These are phyloP conservation scores for Pugionium cornutum DNA, from an alignment of 345 rosid species.

Conservation along the genomic window DNA sequence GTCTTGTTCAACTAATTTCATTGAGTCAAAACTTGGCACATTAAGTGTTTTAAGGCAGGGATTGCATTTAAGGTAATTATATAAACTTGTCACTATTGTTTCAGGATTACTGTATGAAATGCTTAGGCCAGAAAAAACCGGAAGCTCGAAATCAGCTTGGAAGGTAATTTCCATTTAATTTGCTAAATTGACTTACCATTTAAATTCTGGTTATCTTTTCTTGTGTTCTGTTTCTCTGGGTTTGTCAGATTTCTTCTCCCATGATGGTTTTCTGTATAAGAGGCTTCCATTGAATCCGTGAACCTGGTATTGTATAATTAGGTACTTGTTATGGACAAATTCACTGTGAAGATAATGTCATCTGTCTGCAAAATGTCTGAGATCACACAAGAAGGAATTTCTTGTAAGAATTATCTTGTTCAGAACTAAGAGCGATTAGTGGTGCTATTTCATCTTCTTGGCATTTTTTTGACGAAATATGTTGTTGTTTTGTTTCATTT, in stretches of 20 bases:
- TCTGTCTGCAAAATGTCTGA: conserved; percentile 90
- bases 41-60: not conserved
- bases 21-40: not conserved
- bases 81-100: not conserved
- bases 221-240: not conserved
- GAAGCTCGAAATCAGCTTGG: conserved; percentile 77
- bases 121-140: conserved; percentile 80
- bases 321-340: conserved; percentile 95
- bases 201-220: not conserved
- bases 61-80: not conserved
- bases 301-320: conserved; percentile 33
- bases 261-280: not conserved
- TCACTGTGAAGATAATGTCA: conserved; percentile 88
- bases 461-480: not conserved
- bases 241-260: not conserved
- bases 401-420: conserved; percentile 58
- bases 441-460: not conserved
- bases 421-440: not conserved
- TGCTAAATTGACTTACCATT: conserved; percentile 3
- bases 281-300: not conserved
- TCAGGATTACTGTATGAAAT: conserved; percentile 85
- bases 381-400: conserved; percentile 89
- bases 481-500: conserved; percentile 19
- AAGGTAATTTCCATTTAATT: conserved; percentile 55
- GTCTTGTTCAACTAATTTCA: not conserved